Conservation (phyloP, 2,329 filamentous ascomycete species). For the Paracoccidioides brasiliensis region DNA sequence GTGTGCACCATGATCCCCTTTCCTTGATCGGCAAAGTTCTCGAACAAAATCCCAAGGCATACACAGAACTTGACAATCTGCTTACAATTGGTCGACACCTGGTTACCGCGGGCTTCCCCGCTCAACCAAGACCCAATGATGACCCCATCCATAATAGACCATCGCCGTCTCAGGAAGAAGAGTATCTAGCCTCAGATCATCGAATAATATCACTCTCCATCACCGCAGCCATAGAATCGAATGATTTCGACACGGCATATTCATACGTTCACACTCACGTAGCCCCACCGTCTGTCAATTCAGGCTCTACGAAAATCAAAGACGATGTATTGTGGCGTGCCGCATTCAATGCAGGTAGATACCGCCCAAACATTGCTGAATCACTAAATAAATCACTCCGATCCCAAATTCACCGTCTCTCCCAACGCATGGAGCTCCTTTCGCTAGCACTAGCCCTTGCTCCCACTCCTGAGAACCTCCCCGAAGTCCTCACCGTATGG, state of each 20-base stretch:
- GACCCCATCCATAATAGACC: conserved; percentile 8
- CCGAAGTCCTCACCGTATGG: conserved; percentile 51
- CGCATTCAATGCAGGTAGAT: conserved; percentile 48
- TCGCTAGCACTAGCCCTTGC: conserved; percentile 49
- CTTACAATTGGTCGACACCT: conserved; percentile 48
- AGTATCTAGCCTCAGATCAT: conserved; percentile 29
- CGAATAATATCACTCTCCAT: conserved; percentile 36
- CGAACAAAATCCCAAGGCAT: conserved; percentile 48
- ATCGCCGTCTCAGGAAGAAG: conserved; percentile 13
- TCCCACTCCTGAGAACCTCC: conserved; percentile 41
- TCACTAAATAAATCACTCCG: conserved; percentile 22
- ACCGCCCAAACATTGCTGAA: conserved; percentile 28
- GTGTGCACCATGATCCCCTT: conserved; percentile 48
- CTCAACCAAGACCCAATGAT: conserved; percentile 14
- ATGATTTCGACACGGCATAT: conserved; percentile 49
- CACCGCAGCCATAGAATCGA: conserved; percentile 29
- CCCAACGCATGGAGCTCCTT: conserved; percentile 52
- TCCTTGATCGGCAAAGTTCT: conserved; percentile 47
- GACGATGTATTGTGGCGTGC: conserved; percentile 50
- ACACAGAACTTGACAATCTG: conserved; percentile 51
- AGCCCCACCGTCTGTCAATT: conserved; percentile 23
- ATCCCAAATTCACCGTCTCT: conserved; percentile 41
- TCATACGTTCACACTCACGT: conserved; percentile 52
- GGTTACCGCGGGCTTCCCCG: conserved; percentile 34
- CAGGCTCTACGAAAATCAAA: conserved; percentile 15